Evolutionary conservation across 306 rosid genomes (phyloP), one percentile per base, ranked within the genome.

Genomic region (Alnus rubra): DNA sequence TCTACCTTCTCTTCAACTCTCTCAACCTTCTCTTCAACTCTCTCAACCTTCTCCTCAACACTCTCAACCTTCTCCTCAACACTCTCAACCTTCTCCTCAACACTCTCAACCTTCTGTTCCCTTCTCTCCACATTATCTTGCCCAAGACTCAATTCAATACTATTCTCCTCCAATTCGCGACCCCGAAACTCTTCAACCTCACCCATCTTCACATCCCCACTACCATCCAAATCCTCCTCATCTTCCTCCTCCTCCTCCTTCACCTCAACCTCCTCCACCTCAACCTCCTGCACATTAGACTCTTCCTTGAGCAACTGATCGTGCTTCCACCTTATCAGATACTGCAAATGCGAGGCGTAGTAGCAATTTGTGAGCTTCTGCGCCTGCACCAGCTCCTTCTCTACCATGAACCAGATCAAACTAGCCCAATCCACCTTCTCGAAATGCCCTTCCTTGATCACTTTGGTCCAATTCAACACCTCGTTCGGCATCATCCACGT

Each of bases 331-430:
- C 80, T 89, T 51, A 95, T 91, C 84, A 95, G 78, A 14, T 78
- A 86, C 87, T 91, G 98, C 86, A 95, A 81, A 88, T 95, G 96
- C 2, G 98, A 87, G 3, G 98, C 98, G 74, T 92, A 95, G 80
- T 91, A 92, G 88, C 98, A 95, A 48, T 82, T 76, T 52, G 23
- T 85, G 80, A 93, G 74, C 60, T 74, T 74, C 0, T 86, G 76
- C 9, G 88, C 69, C 80, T 69, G 81, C 60, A 54, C 75, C 83
- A 95, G 79, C 86, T 95, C 98, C 85, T 88, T 93, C 59, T 90
- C 97, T 79, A 90, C 79, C 98, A 94, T 89, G 78, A 69, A 67
- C 98, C 98, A 94, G 1, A 94, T 78, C 76, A 94, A 75, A 28
- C 89, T 85, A 0, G 92, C 91, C 97, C 97, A 94, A 77, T 92